Evolutionary conservation across 768 basidiomycete species (phyloP).

Genomic region (Leccinum subtestaceum): DNA sequence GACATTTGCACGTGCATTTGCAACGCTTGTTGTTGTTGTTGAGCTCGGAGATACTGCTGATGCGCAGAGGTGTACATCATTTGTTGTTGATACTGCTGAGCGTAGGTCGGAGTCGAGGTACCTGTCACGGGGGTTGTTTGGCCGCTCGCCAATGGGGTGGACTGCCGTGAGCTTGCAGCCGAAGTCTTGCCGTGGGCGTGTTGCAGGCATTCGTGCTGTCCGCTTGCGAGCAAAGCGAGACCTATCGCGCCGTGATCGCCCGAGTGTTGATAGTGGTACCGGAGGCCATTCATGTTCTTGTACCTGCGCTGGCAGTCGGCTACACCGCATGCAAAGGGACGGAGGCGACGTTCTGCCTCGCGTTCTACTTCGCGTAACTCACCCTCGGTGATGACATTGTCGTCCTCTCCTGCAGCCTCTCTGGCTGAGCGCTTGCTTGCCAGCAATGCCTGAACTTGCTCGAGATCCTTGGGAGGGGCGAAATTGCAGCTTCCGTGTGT

Average conservation of each 20-base stretch:
- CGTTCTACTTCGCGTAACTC: conserved; percentile 72
- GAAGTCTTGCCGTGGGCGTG: conserved; percentile 32
- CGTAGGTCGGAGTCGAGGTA: conserved; percentile 30
- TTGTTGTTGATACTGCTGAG: conserved; percentile 36
- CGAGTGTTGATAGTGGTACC: conserved; percentile 96
- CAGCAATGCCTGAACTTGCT: conserved; percentile 71
- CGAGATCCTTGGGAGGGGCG: conserved; percentile 82
- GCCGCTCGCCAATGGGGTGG: conserved; percentile 31
- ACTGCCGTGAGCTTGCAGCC: conserved; percentile 33
- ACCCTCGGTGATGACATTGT: conserved; percentile 48
- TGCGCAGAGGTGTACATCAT: conserved; percentile 37
- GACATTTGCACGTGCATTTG: conserved; percentile 29
- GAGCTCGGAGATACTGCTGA: conserved; percentile 36
- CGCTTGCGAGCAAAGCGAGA: conserved; percentile 75
- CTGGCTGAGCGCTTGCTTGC: conserved; percentile 43
- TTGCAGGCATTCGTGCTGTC: conserved; percentile 57
- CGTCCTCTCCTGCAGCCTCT: conserved; percentile 43
- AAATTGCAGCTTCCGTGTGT: conserved; percentile 93
- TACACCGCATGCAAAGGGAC: conserved; percentile 89
- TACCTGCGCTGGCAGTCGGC: conserved; percentile 85
- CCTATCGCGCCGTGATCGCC: conserved; percentile 94
- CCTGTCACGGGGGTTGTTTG: conserved; percentile 32
- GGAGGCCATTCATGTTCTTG: conserved; percentile 97
- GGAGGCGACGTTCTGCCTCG: conserved; percentile 78
- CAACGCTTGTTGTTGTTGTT: conserved; percentile 33